Conservation (phyloP, 208 protist species). For the Trypanosomatidae sp. region DNA sequence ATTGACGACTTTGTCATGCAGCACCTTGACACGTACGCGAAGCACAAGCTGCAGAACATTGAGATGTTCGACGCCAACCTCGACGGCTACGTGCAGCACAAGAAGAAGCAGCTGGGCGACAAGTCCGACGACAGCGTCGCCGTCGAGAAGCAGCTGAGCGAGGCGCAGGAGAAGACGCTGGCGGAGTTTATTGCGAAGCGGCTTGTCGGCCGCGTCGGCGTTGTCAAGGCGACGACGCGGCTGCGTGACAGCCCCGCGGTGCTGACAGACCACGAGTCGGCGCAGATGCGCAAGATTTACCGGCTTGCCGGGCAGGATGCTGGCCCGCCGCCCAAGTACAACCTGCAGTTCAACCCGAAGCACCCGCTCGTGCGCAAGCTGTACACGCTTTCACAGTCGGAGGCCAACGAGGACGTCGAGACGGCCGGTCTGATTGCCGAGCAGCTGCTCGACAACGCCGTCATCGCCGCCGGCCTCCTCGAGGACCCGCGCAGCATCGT, state of each 20-base stretch:
- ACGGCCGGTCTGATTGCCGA: conserved; percentile 76
- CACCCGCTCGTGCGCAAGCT: conserved; percentile 88
- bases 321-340: conserved; percentile 84
- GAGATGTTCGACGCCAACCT: conserved; percentile 82
- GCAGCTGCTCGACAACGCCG: conserved; percentile 90
- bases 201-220: conserved; percentile 70
- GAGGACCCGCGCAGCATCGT: conserved; percentile 89
- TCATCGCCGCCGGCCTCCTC: conserved; percentile 85
- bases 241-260: conserved; percentile 84
- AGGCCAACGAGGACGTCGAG: conserved; percentile 58
- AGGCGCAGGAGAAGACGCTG: conserved; percentile 75
- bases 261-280: conserved; percentile 85
- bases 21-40: conserved; percentile 88
- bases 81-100: conserved; percentile 84
- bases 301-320: conserved; percentile 72
- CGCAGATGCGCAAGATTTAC: conserved; percentile 88
- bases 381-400: conserved; percentile 74
- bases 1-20: conserved; percentile 96
- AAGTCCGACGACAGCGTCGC: conserved; percentile 61
- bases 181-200: conserved; percentile 82
- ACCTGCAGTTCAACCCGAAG: conserved; percentile 87
- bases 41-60: conserved; percentile 90
- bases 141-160: conserved; percentile 79
- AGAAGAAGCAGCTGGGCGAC: conserved; percentile 75
- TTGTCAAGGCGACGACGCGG: conserved; percentile 76